Percentiles rank a stretch among this genome's conserved stretches.
Evolutionary conservation across 257 asterid species (phyloP).

Genomic region (Coffea canephora): DNA sequence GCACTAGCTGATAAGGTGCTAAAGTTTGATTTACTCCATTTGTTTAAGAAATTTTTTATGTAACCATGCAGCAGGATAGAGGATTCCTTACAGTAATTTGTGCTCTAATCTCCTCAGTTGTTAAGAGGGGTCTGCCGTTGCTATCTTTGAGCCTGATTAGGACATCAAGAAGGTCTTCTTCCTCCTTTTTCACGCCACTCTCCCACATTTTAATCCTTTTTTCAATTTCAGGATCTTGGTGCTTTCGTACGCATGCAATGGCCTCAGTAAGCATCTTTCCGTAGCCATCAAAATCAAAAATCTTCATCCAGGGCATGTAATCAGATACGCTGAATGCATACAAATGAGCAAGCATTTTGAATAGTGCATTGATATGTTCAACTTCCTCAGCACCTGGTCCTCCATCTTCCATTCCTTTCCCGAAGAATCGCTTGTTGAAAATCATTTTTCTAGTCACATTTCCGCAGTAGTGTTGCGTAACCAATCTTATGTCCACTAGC

Average conservation of each 20-base stretch:
- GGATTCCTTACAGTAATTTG: neutral
- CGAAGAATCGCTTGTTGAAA: conserved; percentile 16
- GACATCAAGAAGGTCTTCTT: conserved; percentile 38
- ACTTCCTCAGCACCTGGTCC: conserved; percentile 36
- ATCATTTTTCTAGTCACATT: conserved; percentile 16
- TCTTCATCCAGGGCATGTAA: conserved; percentile 23
- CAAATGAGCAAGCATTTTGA: neutral
- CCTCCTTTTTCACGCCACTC: conserved; percentile 16
- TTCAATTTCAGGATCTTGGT: conserved; percentile 18
- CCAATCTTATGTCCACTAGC: conserved; percentile 6
- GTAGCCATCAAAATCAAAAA: conserved; percentile 32
- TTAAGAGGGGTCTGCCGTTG: conserved; percentile 16
- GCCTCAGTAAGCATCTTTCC: conserved; percentile 17
- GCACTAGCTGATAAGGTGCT: too few relatives aligned
- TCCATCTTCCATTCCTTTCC: conserved; percentile 27
- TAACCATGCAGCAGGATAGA: too few relatives aligned
- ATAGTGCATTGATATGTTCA: conserved; percentile 22
- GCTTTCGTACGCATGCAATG: conserved; percentile 5
- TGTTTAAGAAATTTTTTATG: too few relatives aligned
- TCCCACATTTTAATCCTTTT: conserved; percentile 35
- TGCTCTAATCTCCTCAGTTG: conserved; percentile 27
- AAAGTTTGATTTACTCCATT: too few relatives aligned
- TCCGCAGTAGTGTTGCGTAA: conserved; percentile 18
- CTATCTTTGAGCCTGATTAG: conserved; percentile 28
- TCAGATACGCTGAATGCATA: conserved; percentile 26